Evolutionary conservation across 805 yeast genomes (phyloP).

Genomic region (Saturnispora gosingensis): DNA sequence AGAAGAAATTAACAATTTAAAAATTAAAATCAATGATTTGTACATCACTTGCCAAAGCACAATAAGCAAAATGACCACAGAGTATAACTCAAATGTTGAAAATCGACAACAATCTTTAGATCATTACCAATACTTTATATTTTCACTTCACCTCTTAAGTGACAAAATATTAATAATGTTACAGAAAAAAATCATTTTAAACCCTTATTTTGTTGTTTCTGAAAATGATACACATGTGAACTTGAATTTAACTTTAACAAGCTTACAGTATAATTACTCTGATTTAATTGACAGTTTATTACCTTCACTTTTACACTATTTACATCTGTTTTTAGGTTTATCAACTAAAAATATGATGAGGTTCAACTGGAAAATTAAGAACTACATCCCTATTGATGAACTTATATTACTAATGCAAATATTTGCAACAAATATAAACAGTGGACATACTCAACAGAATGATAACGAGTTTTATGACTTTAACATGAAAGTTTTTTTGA

Average conservation of each 20-base stretch:
- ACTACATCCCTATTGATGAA: constrained; percentile 54
- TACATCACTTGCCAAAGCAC: constrained; percentile 42
- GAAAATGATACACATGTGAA: constrained; percentile 7
- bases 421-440: constrained; percentile 43
- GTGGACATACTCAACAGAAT: constrained; percentile 18
- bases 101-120: constrained; percentile 28
- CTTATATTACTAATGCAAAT: constrained; percentile 43
- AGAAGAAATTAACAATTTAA: constrained; percentile 35
- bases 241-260: constrained; percentile 12
- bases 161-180: constrained; percentile 42
- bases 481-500: constrained; percentile 24
- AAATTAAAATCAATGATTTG: constrained; percentile 39
- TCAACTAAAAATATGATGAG: constrained; percentile 29
- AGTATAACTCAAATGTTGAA: constrained; percentile 15
- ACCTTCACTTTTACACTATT: constrained; percentile 47
- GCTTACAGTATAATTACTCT: constrained; percentile 35
- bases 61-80: constrained; percentile 29
- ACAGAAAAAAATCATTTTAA: constrained; percentile 29
- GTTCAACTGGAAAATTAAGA: constrained; percentile 52
- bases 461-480: constrained; percentile 17
- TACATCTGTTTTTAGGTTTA: constrained; percentile 45
- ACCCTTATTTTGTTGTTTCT: constrained; percentile 13
- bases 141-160: constrained; percentile 36
- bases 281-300: constrained; percentile 44
- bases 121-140: constrained; percentile 5